Evolutionary conservation across 108 stramenopile genomes (phyloP).

Genomic region (Nitzschia sp.): DNA sequence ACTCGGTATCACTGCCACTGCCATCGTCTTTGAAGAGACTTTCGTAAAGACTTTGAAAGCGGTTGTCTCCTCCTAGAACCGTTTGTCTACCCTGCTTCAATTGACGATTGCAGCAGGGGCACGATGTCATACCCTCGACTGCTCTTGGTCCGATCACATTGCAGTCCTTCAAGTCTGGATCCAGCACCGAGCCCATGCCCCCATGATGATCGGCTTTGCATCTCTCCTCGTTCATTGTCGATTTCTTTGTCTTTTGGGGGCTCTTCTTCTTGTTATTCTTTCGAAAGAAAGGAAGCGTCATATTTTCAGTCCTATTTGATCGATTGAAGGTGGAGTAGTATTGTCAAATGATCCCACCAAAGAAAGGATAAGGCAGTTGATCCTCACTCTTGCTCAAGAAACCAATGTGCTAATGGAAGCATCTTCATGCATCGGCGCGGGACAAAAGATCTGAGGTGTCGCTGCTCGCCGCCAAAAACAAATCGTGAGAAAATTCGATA

Average conservation of each 20-base stretch:
- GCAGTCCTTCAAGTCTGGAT: background rate
- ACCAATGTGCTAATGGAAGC: too few species aligned
- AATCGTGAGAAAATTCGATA: too few species aligned
- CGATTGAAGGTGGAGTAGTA: too few species aligned
- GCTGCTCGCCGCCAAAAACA: too few species aligned
- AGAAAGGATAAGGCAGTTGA: too few species aligned
- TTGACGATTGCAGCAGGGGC: conserved; percentile 21
- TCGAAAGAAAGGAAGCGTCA: background rate
- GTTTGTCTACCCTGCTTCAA: conserved; percentile 3
- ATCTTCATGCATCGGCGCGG: too few species aligned
- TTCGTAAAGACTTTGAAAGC: background rate
- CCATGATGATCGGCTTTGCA: background rate
- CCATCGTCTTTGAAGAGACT: conserved; percentile 23
- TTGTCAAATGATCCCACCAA: too few species aligned
- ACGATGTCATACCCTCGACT: background rate
- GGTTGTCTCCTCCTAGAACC: conserved; percentile 20
- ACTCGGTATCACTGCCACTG: conserved; percentile 15
- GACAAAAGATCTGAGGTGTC: too few species aligned
- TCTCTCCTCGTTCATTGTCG: background rate
- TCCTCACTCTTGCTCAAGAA: too few species aligned
- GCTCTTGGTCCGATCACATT: background rate
- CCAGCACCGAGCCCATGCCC: background rate
- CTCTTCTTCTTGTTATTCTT: background rate
- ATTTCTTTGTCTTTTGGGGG: background rate
- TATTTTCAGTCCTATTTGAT: background rate